Conservation (phyloP, 495 filamentous ascomycete species). For the Trichoderma orchidacearum region DNA sequence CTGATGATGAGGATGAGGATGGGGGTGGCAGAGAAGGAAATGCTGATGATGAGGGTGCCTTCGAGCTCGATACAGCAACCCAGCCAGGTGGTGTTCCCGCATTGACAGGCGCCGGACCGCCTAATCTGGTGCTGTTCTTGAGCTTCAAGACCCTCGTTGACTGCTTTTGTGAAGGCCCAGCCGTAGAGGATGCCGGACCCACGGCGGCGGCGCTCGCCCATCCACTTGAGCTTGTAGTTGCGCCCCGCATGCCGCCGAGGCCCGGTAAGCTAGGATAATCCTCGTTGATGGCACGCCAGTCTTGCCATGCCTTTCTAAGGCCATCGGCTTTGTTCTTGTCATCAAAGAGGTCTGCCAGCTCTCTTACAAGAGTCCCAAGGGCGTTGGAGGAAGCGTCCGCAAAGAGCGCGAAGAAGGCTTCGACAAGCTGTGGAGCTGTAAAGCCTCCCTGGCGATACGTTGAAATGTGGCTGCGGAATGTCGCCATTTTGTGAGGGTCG, state of each 20-base stretch:
- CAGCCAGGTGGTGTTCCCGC: slow-evolving; percentile 14
- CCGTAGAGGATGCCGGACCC: slow-evolving; percentile 19
- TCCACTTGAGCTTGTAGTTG: slow-evolving; percentile 29
- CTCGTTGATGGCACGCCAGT: slow-evolving; percentile 91
- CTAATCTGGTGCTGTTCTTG: slow-evolving; percentile 32
- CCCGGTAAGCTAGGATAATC: slow-evolving; percentile 87
- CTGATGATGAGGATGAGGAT: slow-evolving; percentile 24
- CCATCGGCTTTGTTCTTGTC: slow-evolving; percentile 55
- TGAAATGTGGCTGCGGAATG: slow-evolving; percentile 69
- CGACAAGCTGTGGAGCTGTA: slow-evolving; percentile 61
- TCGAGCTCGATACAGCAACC: slow-evolving; percentile 35
- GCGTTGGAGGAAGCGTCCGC: slow-evolving; percentile 59
- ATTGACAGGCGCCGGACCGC: slow-evolving; percentile 4
- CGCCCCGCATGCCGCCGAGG: slow-evolving; percentile 43
- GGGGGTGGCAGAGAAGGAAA: slow-evolving; percentile 37
- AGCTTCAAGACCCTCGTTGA: slow-evolving; percentile 31
- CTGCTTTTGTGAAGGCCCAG: slow-evolving; percentile 18
- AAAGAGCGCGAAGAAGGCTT: slow-evolving; percentile 68
- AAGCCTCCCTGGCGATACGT: slow-evolving; percentile 53
- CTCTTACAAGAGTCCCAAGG: slow-evolving; percentile 79
- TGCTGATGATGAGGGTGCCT: slow-evolving; percentile 44
- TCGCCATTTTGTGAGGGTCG: slow-evolving; percentile 51
- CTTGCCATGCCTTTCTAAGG: slow-evolving; percentile 74
- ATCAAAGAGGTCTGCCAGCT: slow-evolving; percentile 88
- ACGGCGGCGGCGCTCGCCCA: slow-evolving; percentile 38